Evolutionary conservation across 805 yeast species (phyloP).

Genomic region (Kodamaea kaohsiungensis): DNA sequence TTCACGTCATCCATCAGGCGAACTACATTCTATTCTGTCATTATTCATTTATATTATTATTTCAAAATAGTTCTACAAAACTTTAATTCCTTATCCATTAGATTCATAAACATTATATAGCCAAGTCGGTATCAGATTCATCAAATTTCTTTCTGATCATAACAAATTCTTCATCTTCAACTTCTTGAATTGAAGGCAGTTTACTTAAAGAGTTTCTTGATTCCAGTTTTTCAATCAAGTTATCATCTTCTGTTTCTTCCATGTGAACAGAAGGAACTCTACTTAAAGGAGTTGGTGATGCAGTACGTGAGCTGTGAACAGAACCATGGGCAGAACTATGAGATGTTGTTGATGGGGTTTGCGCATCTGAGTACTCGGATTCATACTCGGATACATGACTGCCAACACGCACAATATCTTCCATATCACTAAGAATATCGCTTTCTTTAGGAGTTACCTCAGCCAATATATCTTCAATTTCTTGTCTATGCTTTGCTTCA

Average conservation of each 20-base stretch:
- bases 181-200: constrained; percentile 29
- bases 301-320: background rate
- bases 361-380: constrained; percentile 18
- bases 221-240: background rate
- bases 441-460: constrained; percentile 8
- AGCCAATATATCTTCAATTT: constrained; percentile 9
- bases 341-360: constrained; percentile 9
- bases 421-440: background rate
- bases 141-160: constrained; percentile 37
- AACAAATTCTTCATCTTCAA: constrained; percentile 35
- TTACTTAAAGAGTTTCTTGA: constrained; percentile 10
- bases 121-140: background rate
- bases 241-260: background rate
- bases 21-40: too few relatives aligned
- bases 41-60: too few relatives aligned
- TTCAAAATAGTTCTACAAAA: too few relatives aligned
- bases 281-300: background rate
- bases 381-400: constrained; percentile 17
- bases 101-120: background rate
- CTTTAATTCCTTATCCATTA: background rate
- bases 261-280: background rate
- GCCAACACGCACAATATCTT: background rate
- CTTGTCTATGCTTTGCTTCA: constrained; percentile 11
- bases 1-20: too few relatives aligned
- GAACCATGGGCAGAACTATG: background rate